phyloP scores from a whole-genome alignment of 495 filamentous ascomycete genomes.

The Sabuloglossum arenarium region DNA sequence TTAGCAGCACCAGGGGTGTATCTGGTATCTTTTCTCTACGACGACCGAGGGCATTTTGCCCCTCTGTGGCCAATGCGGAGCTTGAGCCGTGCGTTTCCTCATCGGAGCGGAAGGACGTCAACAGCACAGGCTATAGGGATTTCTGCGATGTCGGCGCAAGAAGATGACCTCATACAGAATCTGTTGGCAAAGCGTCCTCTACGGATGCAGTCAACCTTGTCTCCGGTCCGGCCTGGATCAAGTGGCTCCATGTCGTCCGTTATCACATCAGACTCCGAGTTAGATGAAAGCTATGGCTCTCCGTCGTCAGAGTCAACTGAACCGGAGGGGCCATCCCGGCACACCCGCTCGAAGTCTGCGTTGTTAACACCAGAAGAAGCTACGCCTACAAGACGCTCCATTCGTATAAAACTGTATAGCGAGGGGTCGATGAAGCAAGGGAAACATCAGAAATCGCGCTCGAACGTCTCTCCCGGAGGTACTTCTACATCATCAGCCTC shows the following conservation, averaged over 20 bases:
- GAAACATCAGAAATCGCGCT: conserved; percentile 23
- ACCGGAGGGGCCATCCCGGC: conserved; percentile 11
- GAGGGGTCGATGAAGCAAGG: conserved; percentile 49
- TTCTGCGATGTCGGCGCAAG: conserved; percentile 8
- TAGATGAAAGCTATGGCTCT: conserved; percentile 5
- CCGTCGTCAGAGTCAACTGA: background rate
- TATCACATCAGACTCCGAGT: conserved; percentile 17
- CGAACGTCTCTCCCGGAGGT: background rate
- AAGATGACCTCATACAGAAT: background rate
- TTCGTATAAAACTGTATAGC: conserved; percentile 76
- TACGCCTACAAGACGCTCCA: conserved; percentile 51
- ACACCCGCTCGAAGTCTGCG: conserved; percentile 31
- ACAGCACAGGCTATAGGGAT: conserved; percentile 20
- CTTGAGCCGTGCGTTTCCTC: conserved; percentile 7
- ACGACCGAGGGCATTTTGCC: conserved; percentile 62
- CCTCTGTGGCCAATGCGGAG: conserved; percentile 16
- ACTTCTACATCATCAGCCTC: conserved; percentile 10
- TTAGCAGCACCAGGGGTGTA: conserved; percentile 61
- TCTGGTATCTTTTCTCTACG: conserved; percentile 57
- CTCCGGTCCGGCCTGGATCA: background rate
- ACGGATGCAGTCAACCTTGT: conserved; percentile 5
- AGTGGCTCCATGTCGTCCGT: conserved; percentile 19
- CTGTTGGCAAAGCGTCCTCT: conserved; percentile 6
- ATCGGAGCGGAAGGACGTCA: conserved; percentile 9
- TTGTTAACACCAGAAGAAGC: conserved; percentile 31